phyloP scores from a whole-genome alignment of 352 stramenopile species.

The Pythium phragmitis region DNA sequence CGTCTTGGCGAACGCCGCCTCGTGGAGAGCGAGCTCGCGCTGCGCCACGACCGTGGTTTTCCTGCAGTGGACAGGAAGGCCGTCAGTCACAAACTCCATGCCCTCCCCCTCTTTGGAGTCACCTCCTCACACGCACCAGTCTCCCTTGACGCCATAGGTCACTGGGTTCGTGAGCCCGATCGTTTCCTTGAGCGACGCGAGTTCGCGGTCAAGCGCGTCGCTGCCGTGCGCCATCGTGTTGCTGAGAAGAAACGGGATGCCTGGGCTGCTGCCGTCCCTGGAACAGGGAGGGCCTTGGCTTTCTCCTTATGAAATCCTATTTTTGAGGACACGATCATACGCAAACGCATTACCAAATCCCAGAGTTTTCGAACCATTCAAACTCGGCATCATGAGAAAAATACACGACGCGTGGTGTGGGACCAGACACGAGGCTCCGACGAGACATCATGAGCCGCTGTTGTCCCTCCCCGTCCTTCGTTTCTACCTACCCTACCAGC shows the following conservation, averaged over 20 bases:
- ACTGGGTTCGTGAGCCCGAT: slow-evolving; percentile 78
- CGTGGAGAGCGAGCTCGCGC: slow-evolving; percentile 37
- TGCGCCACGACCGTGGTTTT: slow-evolving; percentile 42
- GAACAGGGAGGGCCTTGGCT: neutral
- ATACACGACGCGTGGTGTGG: slow-evolving; percentile 1
- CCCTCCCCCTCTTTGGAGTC: neutral
- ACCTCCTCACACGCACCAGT: slow-evolving; percentile 46
- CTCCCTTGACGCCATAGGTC: slow-evolving; percentile 63
- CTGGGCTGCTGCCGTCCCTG: neutral
- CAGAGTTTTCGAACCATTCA: slow-evolving; percentile 7
- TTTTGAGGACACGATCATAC: slow-evolving; percentile 1
- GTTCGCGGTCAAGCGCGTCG: slow-evolving; percentile 64
- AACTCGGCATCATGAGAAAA: slow-evolving; percentile 1
- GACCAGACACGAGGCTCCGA: too few species aligned
- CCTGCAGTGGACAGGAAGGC: slow-evolving; percentile 30
- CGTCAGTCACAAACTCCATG: neutral
- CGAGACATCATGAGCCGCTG: too few species aligned
- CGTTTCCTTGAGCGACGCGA: slow-evolving; percentile 67
- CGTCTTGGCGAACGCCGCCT: slow-evolving; percentile 49
- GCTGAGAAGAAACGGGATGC: neutral
- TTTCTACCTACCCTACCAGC: slow-evolving; percentile 10
- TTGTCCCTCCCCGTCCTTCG: too few species aligned
- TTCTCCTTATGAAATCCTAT: slow-evolving; percentile 7
- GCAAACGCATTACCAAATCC: neutral
- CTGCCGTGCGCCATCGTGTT: slow-evolving; percentile 13